These are phyloP conservation scores for Plantago coronopus DNA, from an alignment of 305 asterid genomes.

Conservation along the genomic window DNA sequence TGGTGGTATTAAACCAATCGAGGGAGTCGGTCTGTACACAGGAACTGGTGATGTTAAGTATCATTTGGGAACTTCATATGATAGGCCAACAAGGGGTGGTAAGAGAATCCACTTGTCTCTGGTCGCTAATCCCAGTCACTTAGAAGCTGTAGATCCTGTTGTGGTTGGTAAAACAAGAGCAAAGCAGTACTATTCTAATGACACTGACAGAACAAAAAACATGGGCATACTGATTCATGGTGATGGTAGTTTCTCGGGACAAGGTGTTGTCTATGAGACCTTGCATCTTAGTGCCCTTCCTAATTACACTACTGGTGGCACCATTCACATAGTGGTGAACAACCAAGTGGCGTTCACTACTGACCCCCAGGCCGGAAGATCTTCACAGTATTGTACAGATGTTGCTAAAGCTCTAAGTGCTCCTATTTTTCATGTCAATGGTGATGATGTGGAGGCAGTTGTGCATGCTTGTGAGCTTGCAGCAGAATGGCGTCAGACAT, in stretches of 20 bases:
- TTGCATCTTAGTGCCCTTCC: slow-evolving; percentile 99
- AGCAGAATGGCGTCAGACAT: slow-evolving; percentile 96
- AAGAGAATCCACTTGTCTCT: slow-evolving; percentile 86
- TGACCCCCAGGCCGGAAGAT: slow-evolving; percentile 87
- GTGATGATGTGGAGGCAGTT: slow-evolving; percentile 95
- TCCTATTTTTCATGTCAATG: slow-evolving; percentile 94
- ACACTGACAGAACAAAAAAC: slow-evolving; percentile 65
- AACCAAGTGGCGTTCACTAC: slow-evolving; percentile 98
- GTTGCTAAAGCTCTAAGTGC: slow-evolving; percentile 91
- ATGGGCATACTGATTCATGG: slow-evolving; percentile 91
- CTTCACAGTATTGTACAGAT: slow-evolving; percentile 96
- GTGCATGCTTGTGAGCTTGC: slow-evolving; percentile 96
- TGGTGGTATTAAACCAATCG: slow-evolving; percentile 82
- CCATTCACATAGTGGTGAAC: slow-evolving; percentile 95
- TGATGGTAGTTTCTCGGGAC: slow-evolving; percentile 98
- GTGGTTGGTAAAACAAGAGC: slow-evolving; percentile 96
- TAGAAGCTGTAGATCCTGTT: slow-evolving; percentile 94
- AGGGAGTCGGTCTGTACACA: slow-evolving; percentile 79
- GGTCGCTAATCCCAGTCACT: slow-evolving; percentile 98
- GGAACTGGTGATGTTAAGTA: slow-evolving; percentile 98
- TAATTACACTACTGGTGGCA: slow-evolving; percentile 89
- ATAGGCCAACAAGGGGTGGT: slow-evolving; percentile 96
- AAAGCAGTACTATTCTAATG: slow-evolving; percentile 85
- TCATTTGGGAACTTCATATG: slow-evolving; percentile 95
- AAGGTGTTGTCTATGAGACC: slow-evolving; percentile 96